A percentile compares a stretch with the other conserved stretches of the same genome.
phyloP scores from a whole-genome alignment of 495 filamentous ascomycete species.

The Tuber umbilicatum region DNA sequence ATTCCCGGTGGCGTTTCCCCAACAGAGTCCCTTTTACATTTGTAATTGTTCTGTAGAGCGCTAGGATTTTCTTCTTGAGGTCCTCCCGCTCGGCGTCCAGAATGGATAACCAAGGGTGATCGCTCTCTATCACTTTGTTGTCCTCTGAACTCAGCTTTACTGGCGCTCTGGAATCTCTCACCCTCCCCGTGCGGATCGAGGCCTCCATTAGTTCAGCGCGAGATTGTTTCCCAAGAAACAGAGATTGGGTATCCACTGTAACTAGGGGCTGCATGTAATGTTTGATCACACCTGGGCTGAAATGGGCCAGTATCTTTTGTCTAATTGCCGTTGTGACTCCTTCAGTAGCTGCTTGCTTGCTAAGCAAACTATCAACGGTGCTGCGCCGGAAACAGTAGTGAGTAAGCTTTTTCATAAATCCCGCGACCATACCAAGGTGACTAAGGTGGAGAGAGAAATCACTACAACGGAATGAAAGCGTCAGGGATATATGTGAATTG shows the following conservation, averaged over 20 bases:
- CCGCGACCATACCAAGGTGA: neutral
- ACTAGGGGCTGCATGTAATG: neutral
- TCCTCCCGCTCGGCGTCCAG: neutral
- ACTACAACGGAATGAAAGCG: neutral
- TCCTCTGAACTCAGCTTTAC: neutral
- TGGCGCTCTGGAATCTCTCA: neutral
- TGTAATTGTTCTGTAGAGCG: neutral
- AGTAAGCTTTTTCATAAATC: neutral
- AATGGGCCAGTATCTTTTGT: neutral
- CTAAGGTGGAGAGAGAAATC: neutral
- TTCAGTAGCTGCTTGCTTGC: neutral
- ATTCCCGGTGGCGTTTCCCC: neutral
- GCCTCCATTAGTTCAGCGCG: neutral
- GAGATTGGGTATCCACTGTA: neutral
- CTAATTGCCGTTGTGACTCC: neutral
- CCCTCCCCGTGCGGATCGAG: neutral
- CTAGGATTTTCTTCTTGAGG: neutral
- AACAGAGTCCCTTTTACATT: neutral
- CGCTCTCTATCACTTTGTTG: neutral
- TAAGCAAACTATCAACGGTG: neutral
- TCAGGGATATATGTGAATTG: neutral
- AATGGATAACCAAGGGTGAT: neutral
- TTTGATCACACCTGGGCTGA: neutral
- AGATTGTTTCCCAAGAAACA: neutral
- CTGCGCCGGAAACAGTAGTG: neutral